These are phyloP conservation scores for Didymella segeticola DNA, from an alignment of 2,329 filamentous ascomycete species.

Conservation along the genomic window DNA sequence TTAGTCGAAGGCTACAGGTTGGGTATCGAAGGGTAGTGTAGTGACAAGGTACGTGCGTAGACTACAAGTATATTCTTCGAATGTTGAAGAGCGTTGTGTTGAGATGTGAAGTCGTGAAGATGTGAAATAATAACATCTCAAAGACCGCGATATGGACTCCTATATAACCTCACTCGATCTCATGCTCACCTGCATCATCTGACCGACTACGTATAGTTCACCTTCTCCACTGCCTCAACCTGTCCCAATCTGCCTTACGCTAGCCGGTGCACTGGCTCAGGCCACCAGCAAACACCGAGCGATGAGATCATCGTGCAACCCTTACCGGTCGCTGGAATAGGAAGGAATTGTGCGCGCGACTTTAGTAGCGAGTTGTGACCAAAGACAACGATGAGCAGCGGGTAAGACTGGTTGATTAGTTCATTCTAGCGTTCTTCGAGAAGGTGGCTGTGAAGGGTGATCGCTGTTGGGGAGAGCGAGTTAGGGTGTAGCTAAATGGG, in stretches of 20 bases:
- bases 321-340: background rate
- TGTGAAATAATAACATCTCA: background rate
- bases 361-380: background rate
- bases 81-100: background rate
- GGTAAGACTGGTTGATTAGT: background rate
- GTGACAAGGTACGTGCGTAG: too few species aligned
- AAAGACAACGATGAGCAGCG: background rate
- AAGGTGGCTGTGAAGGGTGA: constrained; percentile 10
- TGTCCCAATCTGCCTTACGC: constrained; percentile 1
- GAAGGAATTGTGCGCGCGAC: background rate
- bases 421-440: constrained; percentile 7
- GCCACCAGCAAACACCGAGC: background rate
- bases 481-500: background rate
- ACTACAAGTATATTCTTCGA: too few species aligned
- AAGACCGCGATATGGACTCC: background rate
- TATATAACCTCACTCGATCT: constrained; percentile 3
- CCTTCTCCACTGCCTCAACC: constrained; percentile 4
- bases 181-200: background rate
- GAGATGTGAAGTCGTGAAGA: background rate
- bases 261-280: constrained; percentile 3
- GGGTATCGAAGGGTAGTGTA: too few species aligned
- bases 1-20: too few species aligned
- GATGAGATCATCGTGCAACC: background rate
- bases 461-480: background rate
- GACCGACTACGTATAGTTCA: constrained; percentile 5